Percentiles rank a stretch among this genome's conserved stretches.
Conservation (phyloP, 1,284 basidiomycete genomes). For the Pseudomicrostroma phylloplanum region DNA sequence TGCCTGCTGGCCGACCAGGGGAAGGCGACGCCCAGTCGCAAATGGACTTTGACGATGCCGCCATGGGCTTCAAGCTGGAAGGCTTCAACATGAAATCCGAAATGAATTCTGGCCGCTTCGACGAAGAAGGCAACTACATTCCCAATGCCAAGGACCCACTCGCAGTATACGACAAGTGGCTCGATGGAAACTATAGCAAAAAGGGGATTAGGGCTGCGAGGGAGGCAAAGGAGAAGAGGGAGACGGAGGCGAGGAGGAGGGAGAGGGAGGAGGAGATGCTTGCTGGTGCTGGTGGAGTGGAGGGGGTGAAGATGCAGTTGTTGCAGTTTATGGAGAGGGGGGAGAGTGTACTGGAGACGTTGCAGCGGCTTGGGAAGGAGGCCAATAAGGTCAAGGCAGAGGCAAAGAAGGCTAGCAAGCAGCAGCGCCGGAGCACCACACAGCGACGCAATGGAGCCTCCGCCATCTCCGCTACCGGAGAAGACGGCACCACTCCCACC, state of each 20-base stretch:
- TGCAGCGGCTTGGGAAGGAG: slow-evolving; percentile 70
- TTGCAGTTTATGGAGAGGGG: slow-evolving; percentile 68
- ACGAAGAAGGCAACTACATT: slow-evolving; percentile 80
- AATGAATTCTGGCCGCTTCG: slow-evolving; percentile 94
- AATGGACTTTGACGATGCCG: slow-evolving; percentile 1
- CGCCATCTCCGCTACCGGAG: slow-evolving; percentile 11
- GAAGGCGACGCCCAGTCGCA: slow-evolving; percentile 41
- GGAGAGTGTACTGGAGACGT: slow-evolving; percentile 80
- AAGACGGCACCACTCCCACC: no score
- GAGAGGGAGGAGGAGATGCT: slow-evolving; percentile 62
- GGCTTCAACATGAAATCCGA: slow-evolving; percentile 99
- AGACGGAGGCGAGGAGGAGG: slow-evolving; percentile 51
- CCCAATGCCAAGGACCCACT: slow-evolving; percentile 75
- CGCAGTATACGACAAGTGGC: slow-evolving; percentile 89
- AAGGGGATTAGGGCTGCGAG: slow-evolving; percentile 77
- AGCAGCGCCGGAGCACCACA: slow-evolving; percentile 56
- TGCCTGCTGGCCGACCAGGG: background rate
- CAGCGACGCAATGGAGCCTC: slow-evolving; percentile 60
- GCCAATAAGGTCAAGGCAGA: slow-evolving; percentile 50
- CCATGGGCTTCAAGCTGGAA: slow-evolving; percentile 84
- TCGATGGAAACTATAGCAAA: slow-evolving; percentile 74
- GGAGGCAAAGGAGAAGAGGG: slow-evolving; percentile 57
- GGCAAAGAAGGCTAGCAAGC: slow-evolving; percentile 57
- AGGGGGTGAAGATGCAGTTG: slow-evolving; percentile 41
- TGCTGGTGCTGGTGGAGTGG: slow-evolving; percentile 52